Evolutionary conservation across 192 early-diverging fungal genomes (phyloP), one percentile per base, ranked within the genome.

Genomic region (Bifiguratus adelaidae): DNA sequence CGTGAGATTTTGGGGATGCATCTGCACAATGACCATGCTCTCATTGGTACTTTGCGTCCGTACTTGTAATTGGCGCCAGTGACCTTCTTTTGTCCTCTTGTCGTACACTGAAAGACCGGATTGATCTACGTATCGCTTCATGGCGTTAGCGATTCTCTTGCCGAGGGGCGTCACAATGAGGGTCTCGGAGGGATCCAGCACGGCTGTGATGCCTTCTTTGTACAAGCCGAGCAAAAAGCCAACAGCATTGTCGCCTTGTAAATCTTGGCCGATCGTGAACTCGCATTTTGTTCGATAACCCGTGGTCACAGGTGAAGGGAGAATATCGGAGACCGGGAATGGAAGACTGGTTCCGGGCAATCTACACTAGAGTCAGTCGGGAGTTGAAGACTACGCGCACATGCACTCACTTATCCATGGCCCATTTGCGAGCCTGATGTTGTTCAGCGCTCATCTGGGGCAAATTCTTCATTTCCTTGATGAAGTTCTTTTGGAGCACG

Each of bases 201-300:
- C 80, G 22, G 49, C 50, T 4, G 65, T 68, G 23, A 71, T 32
- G 7, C 85, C 87, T 11, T 80, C 65, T 40, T 76, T 72, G 61
- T 61, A 88, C 5, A 63, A 33, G 11, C 87, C 87, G 19, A 80
- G 48, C 30, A 78, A 55, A 52, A 89, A 89, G 4, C 87, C 87
- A 34, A 82, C 68, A 3, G 64, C 52, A 19, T 29, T 41, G 33
- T 79, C 47, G 3, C 74, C 74, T 3, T 74, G 62, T 6, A 66
- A 28, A 55, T 86, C 65, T 30, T 36, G 34, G 15, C 87, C 87
- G 52, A 85, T 65, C 0, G 80, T 67, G 48, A 86, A 89, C 57
- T 89, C 87, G 52, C 80, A 85, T 58, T 89, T 89, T 53, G 59
- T 89, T 38, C 85, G 61, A 60, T 88, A 89, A 3, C 68, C 71